Evolutionary conservation across 1,284 basidiomycete species (phyloP).

Genomic region (Ustilago shanxiensis): DNA sequence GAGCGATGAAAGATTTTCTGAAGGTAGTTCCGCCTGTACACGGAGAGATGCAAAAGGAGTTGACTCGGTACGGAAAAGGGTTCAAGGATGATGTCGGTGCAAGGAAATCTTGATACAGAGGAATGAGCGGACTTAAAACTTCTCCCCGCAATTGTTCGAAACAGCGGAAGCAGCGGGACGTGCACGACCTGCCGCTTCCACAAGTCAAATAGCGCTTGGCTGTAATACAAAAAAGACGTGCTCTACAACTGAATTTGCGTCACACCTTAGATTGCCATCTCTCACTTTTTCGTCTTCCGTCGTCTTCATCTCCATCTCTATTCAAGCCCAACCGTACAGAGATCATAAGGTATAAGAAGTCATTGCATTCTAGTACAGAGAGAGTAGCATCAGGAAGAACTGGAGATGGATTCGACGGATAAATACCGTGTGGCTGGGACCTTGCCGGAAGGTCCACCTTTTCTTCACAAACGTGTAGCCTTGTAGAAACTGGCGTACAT

Average conservation of each 20-base stretch:
- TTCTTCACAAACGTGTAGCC: slow-evolving; percentile 62
- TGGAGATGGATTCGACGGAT: neutral
- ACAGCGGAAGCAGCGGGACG: slow-evolving; percentile 10
- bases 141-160: slow-evolving; percentile 20
- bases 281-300: neutral
- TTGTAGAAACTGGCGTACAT: slow-evolving; percentile 74
- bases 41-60: too few relatives aligned
- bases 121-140: slow-evolving; percentile 1
- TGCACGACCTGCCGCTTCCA: neutral
- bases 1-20: too few relatives aligned
- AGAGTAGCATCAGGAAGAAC: neutral
- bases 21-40: too few relatives aligned
- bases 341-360: neutral
- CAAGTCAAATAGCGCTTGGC: neutral
- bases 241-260: slow-evolving; percentile 31
- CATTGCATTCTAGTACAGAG: neutral
- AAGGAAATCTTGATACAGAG: neutral
- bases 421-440: neutral
- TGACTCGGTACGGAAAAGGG: too few relatives aligned
- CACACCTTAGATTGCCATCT: slow-evolving; percentile 1
- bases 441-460: neutral
- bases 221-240: slow-evolving; percentile 20
- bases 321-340: neutral
- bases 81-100: neutral
- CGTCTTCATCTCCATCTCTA: neutral